These are phyloP conservation scores for Trichoderma aggressivum DNA, from an alignment of 2,329 filamentous ascomycete species.

Conservation along the genomic window DNA sequence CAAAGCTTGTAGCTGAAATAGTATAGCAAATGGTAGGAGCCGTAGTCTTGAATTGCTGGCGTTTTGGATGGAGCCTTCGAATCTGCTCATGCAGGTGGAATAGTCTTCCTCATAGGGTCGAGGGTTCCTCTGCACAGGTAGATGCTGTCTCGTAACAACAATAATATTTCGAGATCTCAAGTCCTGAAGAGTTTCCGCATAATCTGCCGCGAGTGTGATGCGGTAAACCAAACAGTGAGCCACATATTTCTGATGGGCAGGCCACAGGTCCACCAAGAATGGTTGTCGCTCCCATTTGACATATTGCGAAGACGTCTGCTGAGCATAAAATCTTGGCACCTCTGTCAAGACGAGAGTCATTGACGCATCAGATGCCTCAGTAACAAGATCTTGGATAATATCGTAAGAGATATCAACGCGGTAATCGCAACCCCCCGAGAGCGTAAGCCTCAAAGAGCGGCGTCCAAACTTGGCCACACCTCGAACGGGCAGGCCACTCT, in stretches of 20 bases:
- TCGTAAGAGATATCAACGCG: conserved; percentile 49
- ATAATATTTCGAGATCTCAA: conserved; percentile 27
- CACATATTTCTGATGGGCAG: conserved; percentile 33
- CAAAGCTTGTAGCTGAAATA: conserved; percentile 62
- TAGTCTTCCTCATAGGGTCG: conserved; percentile 22
- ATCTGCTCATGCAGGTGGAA: conserved; percentile 26
- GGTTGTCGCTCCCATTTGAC: conserved; percentile 30
- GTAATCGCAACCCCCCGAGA: conserved; percentile 23
- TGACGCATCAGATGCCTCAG: conserved; percentile 32
- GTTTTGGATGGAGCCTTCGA: conserved; percentile 34
- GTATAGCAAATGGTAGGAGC: conserved; percentile 48
- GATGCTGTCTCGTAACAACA: conserved; percentile 24
- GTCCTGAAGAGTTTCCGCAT: conserved; percentile 21
- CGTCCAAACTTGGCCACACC: conserved; percentile 42
- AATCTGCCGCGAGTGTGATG: conserved; percentile 22
- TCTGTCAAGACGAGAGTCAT: conserved; percentile 51
- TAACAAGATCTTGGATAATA: conserved; percentile 46
- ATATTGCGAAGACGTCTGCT: background rate
- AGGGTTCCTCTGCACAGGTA: conserved; percentile 22
- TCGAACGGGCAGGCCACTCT: conserved; percentile 26
- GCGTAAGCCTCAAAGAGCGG: conserved; percentile 39
- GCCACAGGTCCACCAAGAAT: conserved; percentile 29
- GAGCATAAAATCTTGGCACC: conserved; percentile 48
- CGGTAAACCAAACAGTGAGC: conserved; percentile 47
- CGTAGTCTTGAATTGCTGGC: conserved; percentile 18